Base-by-base conservation (phyloP, 768 basidiomycete genomes). In the Hericium rajendrae region DNA sequence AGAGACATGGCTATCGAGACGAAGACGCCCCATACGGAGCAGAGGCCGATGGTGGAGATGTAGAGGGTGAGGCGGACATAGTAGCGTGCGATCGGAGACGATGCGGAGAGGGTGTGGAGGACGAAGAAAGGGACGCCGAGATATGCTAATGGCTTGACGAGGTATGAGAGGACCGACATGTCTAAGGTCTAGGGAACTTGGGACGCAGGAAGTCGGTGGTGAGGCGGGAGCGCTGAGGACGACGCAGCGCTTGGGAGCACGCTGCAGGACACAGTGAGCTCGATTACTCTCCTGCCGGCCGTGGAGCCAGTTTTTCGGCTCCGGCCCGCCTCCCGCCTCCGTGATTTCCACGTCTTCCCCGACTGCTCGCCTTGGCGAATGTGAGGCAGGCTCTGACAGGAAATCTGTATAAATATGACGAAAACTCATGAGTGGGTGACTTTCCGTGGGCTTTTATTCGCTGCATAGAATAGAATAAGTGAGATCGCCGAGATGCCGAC, bases 91-190 rank as follows among this genome's bases (percentile, higher is more conserved):
- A 74, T 66, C 20, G 83, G 78, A 2, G 82, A 83, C 4, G 72
- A 68, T 38, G 76, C 72, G 9, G 85, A 76, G 57, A 86, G 72
- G 46, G 80, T 78, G 49, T 83, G 82, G 38, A 87, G 74, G 50
- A 88, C 69, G 64, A 90, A 72, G 59, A 83, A 65, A 1, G 90
- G 90, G 37, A 91, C 76, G 28, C 89, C 88, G 59, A 88, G 63
- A 66, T 91, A 92, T 50, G 85, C 89, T 54, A 91, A 70, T 4
- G 88, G 84, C 68, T 81, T 86, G 69, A 88, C 68, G 58, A 89
- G 58, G 55, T 75, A 72, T 50, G 76, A 65, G 64, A 89, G 66
- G 65, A 85, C 73, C 60, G 83, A 83, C 88, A 90, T 90, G 65
- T 64, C 63, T 57, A 61, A 55, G 57, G 57, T 32, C 28, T 32